Evolutionary conservation across 225 moss, liverwort and hornwort genomes (phyloP).

Genomic region (Anthoceros angustus): DNA sequence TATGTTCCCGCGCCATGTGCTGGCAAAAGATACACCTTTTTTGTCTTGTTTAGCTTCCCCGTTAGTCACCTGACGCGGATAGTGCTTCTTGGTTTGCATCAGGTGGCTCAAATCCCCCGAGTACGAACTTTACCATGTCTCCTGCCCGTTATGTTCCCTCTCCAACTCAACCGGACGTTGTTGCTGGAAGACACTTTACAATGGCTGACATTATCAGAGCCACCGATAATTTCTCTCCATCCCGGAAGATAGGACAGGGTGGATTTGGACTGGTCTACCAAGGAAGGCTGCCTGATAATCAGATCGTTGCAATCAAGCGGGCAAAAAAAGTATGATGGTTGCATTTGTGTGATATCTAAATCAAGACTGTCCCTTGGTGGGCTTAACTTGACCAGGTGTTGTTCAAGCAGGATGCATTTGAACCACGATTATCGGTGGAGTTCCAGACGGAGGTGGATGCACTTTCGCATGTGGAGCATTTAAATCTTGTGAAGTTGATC

Average conservation of each 20-base stretch:
- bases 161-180: neutral
- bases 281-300: conserved; percentile 73
- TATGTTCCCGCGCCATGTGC: neutral
- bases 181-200: conserved; percentile 23
- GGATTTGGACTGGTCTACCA: conserved; percentile 85
- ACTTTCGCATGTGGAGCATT: conserved; percentile 62
- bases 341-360: no score
- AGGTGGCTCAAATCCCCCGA: neutral
- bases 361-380: no score
- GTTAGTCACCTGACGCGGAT: neutral
- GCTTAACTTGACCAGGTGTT: neutral
- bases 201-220: conserved; percentile 69
- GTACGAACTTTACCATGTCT: neutral
- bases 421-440: conserved; percentile 42
- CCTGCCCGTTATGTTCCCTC: neutral
- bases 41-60: neutral
- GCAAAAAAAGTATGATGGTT: conserved; percentile 64
- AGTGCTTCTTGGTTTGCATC: neutral
- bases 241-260: conserved; percentile 86
- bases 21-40: neutral
- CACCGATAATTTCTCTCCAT: conserved; percentile 74
- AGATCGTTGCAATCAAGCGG: conserved; percentile 73
- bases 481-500: conserved; percentile 65
- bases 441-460: conserved; percentile 62
- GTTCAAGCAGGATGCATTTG: conserved; percentile 47